A percentile compares a stretch with the other conserved stretches of the same genome.
Conservation (phyloP, 2,329 filamentous ascomycete genomes). For the Diaporthe vexans region DNA sequence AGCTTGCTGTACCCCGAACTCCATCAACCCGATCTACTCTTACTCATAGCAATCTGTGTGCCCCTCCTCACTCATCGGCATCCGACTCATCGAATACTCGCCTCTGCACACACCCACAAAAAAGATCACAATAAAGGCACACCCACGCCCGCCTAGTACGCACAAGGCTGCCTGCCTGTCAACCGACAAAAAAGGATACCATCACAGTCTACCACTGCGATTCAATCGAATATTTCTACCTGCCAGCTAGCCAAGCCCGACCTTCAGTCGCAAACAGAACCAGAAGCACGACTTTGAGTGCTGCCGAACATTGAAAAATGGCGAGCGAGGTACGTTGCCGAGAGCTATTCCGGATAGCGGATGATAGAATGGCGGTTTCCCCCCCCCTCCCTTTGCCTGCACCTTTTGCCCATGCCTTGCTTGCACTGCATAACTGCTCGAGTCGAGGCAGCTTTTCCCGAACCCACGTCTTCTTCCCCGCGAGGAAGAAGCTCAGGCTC, state of each 20-base stretch:
- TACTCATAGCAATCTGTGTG: slow-evolving; percentile 13
- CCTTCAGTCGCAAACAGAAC: background rate
- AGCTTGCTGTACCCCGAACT: background rate
- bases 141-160: background rate
- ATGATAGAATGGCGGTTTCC: background rate
- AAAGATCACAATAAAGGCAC: background rate
- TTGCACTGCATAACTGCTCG: slow-evolving; percentile 10
- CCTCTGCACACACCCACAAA: slow-evolving; percentile 17
- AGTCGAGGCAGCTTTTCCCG: slow-evolving; percentile 9
- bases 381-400: slow-evolving; percentile 8
- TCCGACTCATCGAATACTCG: slow-evolving; percentile 23
- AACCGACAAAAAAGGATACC: background rate
- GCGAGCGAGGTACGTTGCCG: slow-evolving; percentile 39
- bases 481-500: background rate
- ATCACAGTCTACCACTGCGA: background rate
- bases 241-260: slow-evolving; percentile 1
- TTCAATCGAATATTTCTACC: background rate
- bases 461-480: background rate
- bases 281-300: background rate
- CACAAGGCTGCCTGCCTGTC: background rate
- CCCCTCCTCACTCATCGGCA: slow-evolving; percentile 19
- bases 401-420: background rate
- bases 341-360: background rate
- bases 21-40: background rate
- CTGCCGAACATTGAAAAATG: slow-evolving; percentile 22